Evolutionary conservation across 2,329 filamentous ascomycete species (phyloP).

Genomic region (Xylariaceae sp.): DNA sequence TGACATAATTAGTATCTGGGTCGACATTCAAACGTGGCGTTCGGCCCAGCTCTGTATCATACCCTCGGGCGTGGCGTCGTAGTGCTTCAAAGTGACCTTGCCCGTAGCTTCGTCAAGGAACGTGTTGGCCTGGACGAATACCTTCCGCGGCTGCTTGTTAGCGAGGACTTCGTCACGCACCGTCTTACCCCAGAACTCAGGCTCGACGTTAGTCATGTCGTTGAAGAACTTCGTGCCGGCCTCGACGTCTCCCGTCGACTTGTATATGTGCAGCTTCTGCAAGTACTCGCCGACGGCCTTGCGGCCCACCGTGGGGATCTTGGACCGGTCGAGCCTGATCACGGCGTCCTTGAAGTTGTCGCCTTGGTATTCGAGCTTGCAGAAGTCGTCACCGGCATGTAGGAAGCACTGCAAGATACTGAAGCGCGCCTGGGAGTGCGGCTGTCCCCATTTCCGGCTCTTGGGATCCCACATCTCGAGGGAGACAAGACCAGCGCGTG

Average conservation of each 20-base stretch:
- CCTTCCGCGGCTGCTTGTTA: conserved; percentile 78
- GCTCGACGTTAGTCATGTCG: conserved; percentile 73
- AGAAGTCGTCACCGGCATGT: conserved; percentile 79
- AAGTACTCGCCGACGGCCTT: conserved; percentile 78
- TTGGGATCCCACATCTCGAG: conserved; percentile 95
- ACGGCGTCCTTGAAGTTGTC: conserved; percentile 75
- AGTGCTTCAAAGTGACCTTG: conserved; percentile 74
- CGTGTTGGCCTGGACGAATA: conserved; percentile 94
- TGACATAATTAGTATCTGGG: neutral
- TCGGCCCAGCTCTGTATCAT: conserved; percentile 81
- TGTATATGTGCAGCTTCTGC: conserved; percentile 89
- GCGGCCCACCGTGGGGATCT: conserved; percentile 78
- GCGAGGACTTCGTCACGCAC: conserved; percentile 69
- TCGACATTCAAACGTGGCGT: conserved; percentile 38
- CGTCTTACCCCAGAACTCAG: conserved; percentile 76
- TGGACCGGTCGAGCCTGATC: conserved; percentile 76
- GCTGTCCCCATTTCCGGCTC: conserved; percentile 84
- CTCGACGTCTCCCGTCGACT: conserved; percentile 78
- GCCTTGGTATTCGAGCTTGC: conserved; percentile 66
- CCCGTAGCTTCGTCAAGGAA: conserved; percentile 61
- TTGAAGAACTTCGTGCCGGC: conserved; percentile 75
- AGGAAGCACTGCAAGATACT: conserved; percentile 80
- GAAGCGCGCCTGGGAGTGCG: conserved; percentile 87
- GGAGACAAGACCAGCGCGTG: conserved; percentile 79
- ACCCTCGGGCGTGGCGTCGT: conserved; percentile 72